Conservation (phyloP, 371 early-diverging fungal genomes). For the Mucor irregularis region DNA sequence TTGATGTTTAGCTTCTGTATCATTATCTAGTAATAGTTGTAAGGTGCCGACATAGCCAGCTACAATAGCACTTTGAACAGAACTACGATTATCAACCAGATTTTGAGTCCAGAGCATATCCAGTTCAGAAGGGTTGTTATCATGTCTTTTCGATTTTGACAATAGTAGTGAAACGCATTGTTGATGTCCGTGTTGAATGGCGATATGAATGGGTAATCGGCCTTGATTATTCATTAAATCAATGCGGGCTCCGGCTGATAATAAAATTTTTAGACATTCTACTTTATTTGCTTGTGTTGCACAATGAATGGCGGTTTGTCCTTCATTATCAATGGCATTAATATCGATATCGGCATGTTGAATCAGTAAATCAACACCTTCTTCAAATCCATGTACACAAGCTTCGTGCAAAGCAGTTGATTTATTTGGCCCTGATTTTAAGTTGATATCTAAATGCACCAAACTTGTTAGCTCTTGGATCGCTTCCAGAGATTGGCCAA, state of each 20-base stretch:
- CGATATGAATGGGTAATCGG: conserved; percentile 34
- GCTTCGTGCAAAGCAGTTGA: conserved; percentile 47
- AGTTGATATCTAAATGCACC: conserved; percentile 32
- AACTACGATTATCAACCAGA: conserved; percentile 6
- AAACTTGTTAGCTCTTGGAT: conserved; percentile 21
- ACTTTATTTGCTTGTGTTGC: conserved; percentile 36
- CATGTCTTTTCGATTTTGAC: neutral
- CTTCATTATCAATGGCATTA: conserved; percentile 22
- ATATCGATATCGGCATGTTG: conserved; percentile 31
- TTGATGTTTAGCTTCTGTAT: neutral
- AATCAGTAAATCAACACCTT: conserved; percentile 29
- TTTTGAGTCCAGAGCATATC: conserved; percentile 13
- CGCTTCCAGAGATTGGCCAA: conserved; percentile 28
- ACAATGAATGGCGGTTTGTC: conserved; percentile 35
- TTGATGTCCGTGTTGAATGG: conserved; percentile 24
- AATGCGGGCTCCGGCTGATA: conserved; percentile 29
- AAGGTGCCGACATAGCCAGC: conserved; percentile 26
- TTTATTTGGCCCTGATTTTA: conserved; percentile 28
- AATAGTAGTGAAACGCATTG: conserved; percentile 25
- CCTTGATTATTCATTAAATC: conserved; percentile 25
- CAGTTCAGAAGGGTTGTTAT: conserved; percentile 12
- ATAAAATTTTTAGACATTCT: conserved; percentile 19
- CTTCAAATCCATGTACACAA: conserved; percentile 28
- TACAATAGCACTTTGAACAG: conserved; percentile 32
- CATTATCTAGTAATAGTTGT: conserved; percentile 17